These are phyloP conservation scores for Coleophoma eucalyptorum DNA, from an alignment of 2,329 filamentous ascomycete species.

Conservation along the genomic window DNA sequence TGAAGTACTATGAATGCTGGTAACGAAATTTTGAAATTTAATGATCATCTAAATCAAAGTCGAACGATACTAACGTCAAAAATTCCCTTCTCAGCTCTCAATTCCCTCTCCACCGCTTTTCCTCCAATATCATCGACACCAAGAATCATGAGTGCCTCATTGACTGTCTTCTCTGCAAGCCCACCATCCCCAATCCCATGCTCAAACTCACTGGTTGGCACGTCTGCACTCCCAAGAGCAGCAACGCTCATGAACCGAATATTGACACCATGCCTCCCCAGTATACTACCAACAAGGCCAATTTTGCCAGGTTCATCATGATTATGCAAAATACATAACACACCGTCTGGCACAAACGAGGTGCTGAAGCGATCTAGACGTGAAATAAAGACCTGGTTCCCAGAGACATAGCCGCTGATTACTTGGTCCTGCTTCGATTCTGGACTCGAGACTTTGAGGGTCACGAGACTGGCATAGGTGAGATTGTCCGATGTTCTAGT, in stretches of 20 bases:
- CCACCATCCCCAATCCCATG: constrained; percentile 13
- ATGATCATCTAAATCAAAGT: constrained; percentile 9
- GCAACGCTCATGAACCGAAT: constrained; percentile 78
- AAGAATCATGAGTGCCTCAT: constrained; percentile 79
- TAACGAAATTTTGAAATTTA: too few species aligned
- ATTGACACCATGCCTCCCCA: constrained; percentile 70
- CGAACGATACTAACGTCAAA: constrained; percentile 50
- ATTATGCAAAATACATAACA: constrained; percentile 74
- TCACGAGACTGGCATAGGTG: constrained; percentile 68
- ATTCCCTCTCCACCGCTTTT: constrained; percentile 46
- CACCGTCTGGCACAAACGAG: constrained; percentile 70
- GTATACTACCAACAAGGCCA: constrained; percentile 67
- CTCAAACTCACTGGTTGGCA: constrained; percentile 4
- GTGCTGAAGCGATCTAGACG: constrained; percentile 71
- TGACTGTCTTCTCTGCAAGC: constrained; percentile 32
- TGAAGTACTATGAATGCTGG: too few species aligned
- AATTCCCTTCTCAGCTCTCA: constrained; percentile 48
- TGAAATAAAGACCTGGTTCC: constrained; percentile 64
- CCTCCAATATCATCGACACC: constrained; percentile 66
- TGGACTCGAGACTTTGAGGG: constrained; percentile 41
- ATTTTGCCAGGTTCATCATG: constrained; percentile 82
- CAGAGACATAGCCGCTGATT: constrained; percentile 65
- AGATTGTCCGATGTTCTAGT: constrained; percentile 53
- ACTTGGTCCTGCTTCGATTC: constrained; percentile 35
- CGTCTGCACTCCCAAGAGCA: constrained; percentile 32